Percentiles rank a stretch among this genome's conserved stretches.
These are phyloP conservation scores for sunflower (Helianthus annuus) DNA, from an alignment of 129 eudicot species.

Conservation along the genomic window HanXRQr2.0-SUNRISE NC_035437.2:112289858-112290357, in stretches of 20 bases:
- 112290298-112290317: background rate
- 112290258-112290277: background rate
- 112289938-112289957: constrained; percentile 81
- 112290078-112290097: constrained; percentile 51
- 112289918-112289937: constrained; percentile 61
- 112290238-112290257: background rate
- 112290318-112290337: too few species aligned
- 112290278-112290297: background rate
- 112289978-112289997: constrained; percentile 85
- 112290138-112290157: constrained; percentile 77
- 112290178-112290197: constrained; percentile 61
- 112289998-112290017: background rate
- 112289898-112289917: constrained; percentile 58
- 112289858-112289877: background rate
- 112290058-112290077: constrained; percentile 10
- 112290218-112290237: background rate
- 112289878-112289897: background rate
- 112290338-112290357: too few species aligned
- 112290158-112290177: constrained; percentile 65
- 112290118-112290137: constrained; percentile 81
- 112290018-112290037: background rate
- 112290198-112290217: constrained; percentile 50
- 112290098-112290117: constrained; percentile 84
- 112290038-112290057: background rate
- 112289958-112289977: constrained; percentile 92